These are phyloP conservation scores for Usnea hakonensis DNA, from an alignment of 495 filamentous ascomycete species.

Conservation along the genomic window DNA sequence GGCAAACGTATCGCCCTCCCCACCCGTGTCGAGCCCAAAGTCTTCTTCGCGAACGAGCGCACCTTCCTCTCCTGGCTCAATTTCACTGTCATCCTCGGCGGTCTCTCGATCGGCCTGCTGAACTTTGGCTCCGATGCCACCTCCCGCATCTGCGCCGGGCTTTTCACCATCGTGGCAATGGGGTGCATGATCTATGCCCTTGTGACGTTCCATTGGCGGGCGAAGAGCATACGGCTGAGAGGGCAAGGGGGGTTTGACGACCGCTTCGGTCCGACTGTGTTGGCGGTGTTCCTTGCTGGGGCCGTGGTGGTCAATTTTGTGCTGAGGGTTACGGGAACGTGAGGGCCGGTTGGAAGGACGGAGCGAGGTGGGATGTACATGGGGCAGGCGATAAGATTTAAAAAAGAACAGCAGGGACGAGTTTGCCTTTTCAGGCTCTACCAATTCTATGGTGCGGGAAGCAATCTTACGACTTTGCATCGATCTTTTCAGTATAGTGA, in stretches of 20 bases:
- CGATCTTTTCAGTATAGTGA: neutral
- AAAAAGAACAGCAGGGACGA: neutral
- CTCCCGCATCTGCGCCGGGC: slow-evolving; percentile 80
- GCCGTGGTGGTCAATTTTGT: slow-evolving; percentile 94
- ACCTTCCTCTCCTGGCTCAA: slow-evolving; percentile 99
- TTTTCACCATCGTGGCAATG: slow-evolving; percentile 95
- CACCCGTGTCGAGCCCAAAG: slow-evolving; percentile 96
- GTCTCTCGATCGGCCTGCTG: slow-evolving; percentile 87
- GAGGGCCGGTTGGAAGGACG: neutral
- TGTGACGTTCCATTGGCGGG: slow-evolving; percentile 93
- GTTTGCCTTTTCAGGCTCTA: neutral
- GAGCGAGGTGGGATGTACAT: neutral
- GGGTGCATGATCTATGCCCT: slow-evolving; percentile 91
- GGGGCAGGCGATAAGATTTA: neutral
- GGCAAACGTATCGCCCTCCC: slow-evolving; percentile 98
- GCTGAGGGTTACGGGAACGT: slow-evolving; percentile 51
- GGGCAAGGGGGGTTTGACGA: slow-evolving; percentile 97
- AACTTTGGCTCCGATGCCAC: slow-evolving; percentile 88
- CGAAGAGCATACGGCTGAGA: slow-evolving; percentile 80
- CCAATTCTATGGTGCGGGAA: neutral
- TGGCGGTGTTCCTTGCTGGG: slow-evolving; percentile 74
- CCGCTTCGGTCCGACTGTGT: slow-evolving; percentile 80
- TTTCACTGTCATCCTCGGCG: slow-evolving; percentile 96
- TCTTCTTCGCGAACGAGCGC: slow-evolving; percentile 99
- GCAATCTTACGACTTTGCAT: neutral